These are phyloP conservation scores for Gossypioides kirkii DNA, from an alignment of 345 rosid species.

Conservation along the genomic window DNA sequence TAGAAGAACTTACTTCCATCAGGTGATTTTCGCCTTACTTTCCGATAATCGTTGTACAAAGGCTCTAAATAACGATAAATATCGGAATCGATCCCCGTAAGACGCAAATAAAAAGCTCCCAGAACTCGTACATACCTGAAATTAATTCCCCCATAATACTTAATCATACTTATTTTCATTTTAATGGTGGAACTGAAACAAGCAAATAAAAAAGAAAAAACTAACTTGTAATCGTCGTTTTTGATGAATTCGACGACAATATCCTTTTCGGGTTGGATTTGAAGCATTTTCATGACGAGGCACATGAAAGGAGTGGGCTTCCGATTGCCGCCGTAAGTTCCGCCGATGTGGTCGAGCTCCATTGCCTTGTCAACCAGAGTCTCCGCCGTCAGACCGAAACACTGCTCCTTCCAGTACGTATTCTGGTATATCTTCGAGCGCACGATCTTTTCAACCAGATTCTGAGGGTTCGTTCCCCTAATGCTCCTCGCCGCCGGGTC, in stretches of 20 bases:
- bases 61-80: constrained; percentile 11
- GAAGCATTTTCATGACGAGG: constrained; percentile 64
- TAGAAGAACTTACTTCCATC: constrained; percentile 60
- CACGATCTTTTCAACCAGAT: constrained; percentile 57
- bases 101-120: constrained; percentile 77
- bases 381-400: constrained; percentile 70
- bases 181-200: neutral
- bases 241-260: constrained; percentile 68
- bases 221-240: constrained; percentile 64
- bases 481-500: constrained; percentile 64
- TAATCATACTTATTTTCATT: neutral
- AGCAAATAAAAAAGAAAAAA: neutral
- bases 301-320: constrained; percentile 68
- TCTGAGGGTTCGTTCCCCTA: constrained; percentile 66
- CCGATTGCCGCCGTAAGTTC: constrained; percentile 56
- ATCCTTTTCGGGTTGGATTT: constrained; percentile 70
- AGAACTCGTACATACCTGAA: constrained; percentile 74
- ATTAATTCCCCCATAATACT: neutral
- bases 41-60: constrained; percentile 51
- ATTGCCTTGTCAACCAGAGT: constrained; percentile 69
- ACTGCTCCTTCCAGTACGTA: constrained; percentile 72
- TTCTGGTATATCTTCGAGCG: constrained; percentile 61
- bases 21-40: constrained; percentile 52
- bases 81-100: neutral
- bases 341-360: constrained; percentile 71